Percentiles rank a stretch among this genome's conserved stretches.
Evolutionary conservation across 1,284 basidiomycete genomes (phyloP).

Genomic region (Dichomitus squalens): DNA sequence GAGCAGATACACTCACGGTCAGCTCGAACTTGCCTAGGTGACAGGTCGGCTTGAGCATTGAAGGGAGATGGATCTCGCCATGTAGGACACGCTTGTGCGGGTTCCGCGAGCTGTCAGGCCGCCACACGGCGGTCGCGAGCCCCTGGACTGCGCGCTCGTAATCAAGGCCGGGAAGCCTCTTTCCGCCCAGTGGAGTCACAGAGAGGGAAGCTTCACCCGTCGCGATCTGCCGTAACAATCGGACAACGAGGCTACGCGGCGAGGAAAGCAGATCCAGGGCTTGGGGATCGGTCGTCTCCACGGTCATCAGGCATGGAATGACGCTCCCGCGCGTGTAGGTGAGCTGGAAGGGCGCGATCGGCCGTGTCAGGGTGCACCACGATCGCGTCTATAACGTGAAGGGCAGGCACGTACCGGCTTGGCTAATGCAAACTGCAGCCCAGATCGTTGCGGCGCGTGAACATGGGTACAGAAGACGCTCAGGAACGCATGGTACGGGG

Average conservation of each 20-base stretch:
- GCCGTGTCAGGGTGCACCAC: slow-evolving; percentile 6
- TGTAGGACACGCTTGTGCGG: slow-evolving; percentile 20
- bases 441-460: neutral
- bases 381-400: neutral
- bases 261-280: slow-evolving; percentile 28
- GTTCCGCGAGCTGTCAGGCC: slow-evolving; percentile 12
- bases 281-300: slow-evolving; percentile 28
- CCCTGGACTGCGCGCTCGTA: slow-evolving; percentile 18
- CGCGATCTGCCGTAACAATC: slow-evolving; percentile 26
- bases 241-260: slow-evolving; percentile 25
- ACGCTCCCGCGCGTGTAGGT: slow-evolving; percentile 31
- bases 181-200: neutral
- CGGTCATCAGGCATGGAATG: slow-evolving; percentile 26
- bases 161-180: slow-evolving; percentile 13
- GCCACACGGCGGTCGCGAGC: slow-evolving; percentile 24
- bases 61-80: slow-evolving; percentile 30
- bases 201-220: slow-evolving; percentile 10
- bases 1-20: slow-evolving; percentile 18
- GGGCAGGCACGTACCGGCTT: slow-evolving; percentile 24
- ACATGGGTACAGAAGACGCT: neutral
- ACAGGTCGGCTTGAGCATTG: slow-evolving; percentile 23
- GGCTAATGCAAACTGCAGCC: slow-evolving; percentile 27
- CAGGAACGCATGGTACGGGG: neutral
- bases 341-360: slow-evolving; percentile 14
- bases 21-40: slow-evolving; percentile 26